phyloP scores from a whole-genome alignment of 208 protist species.

The Leishmania mexicana region DNA sequence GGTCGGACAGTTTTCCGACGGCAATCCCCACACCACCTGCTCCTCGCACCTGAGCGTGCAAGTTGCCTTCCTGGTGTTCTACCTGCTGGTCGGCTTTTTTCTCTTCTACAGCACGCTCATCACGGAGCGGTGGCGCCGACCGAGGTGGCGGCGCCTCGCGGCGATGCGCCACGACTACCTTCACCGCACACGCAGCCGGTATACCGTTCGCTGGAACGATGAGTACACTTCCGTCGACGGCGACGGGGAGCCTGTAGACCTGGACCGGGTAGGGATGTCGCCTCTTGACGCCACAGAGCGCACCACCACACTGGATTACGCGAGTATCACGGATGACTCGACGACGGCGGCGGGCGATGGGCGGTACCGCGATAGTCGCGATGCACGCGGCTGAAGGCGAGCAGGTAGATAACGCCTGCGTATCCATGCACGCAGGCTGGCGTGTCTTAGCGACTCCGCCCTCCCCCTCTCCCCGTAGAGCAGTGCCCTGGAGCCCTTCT shows the following conservation, averaged over 20 bases:
- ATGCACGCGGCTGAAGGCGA: neutral
- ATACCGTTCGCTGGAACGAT: slow-evolving; percentile 11
- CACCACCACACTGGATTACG: slow-evolving; percentile 24
- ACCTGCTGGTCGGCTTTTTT: slow-evolving; percentile 36
- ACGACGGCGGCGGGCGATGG: neutral
- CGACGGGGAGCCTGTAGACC: slow-evolving; percentile 15
- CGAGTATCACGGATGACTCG: slow-evolving; percentile 26
- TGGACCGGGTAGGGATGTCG: neutral
- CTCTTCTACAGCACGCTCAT: slow-evolving; percentile 60
- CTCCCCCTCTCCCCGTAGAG: neutral
- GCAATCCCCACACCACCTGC: slow-evolving; percentile 28
- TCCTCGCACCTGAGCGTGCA: slow-evolving; percentile 48
- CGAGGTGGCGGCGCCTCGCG: slow-evolving; percentile 56
- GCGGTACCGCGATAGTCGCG: neutral
- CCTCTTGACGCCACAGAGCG: slow-evolving; percentile 14
- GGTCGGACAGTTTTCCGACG: slow-evolving; percentile 16
- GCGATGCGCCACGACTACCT: slow-evolving; percentile 33
- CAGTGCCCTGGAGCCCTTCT: neutral
- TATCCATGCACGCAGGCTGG: neutral
- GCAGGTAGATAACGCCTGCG: neutral
- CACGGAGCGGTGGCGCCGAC: slow-evolving; percentile 54
- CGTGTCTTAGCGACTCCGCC: neutral
- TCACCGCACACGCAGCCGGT: slow-evolving; percentile 2
- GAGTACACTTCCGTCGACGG: slow-evolving; percentile 1
- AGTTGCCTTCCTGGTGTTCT: slow-evolving; percentile 42